Conservation (phyloP, 2,329 filamentous ascomycete species). For the Stagonosporopsis chrysanthemi region DNA sequence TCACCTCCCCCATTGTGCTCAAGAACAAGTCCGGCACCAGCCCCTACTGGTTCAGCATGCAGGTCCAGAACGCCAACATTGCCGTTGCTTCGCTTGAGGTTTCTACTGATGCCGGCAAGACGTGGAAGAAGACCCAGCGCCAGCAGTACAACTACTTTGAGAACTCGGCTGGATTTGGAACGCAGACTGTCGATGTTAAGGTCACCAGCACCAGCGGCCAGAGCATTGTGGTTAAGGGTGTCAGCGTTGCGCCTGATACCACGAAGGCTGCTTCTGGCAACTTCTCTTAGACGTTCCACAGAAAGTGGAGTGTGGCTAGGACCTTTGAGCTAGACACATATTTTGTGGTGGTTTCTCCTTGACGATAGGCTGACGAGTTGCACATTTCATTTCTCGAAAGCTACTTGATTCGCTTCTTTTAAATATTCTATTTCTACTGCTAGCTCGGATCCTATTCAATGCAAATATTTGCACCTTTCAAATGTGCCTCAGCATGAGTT, state of each 20-base stretch:
- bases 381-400: constrained; percentile 12
- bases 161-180: constrained; percentile 64
- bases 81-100: constrained; percentile 66
- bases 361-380: constrained; percentile 12
- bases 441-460: constrained; percentile 5
- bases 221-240: constrained; percentile 60
- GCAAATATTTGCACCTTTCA: constrained; percentile 1
- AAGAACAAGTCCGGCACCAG: constrained; percentile 63
- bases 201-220: constrained; percentile 63
- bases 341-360: constrained; percentile 15
- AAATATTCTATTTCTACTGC: constrained; percentile 8
- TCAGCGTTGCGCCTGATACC: constrained; percentile 52
- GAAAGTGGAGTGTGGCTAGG: background rate
- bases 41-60: constrained; percentile 66
- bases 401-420: background rate
- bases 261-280: constrained; percentile 42
- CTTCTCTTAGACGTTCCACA: constrained; percentile 31
- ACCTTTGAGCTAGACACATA: background rate
- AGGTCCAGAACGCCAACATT: constrained; percentile 69
- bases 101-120: constrained; percentile 65
- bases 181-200: constrained; percentile 61
- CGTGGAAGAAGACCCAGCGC: constrained; percentile 65
- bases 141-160: constrained; percentile 67
- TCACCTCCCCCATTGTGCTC: constrained; percentile 58
- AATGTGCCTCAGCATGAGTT: background rate